A percentile compares a stretch with the other conserved stretches of the same genome.
Evolutionary conservation across 305 asterid genomes (phyloP).

Genomic region (Nicotiana rustica): DNA sequence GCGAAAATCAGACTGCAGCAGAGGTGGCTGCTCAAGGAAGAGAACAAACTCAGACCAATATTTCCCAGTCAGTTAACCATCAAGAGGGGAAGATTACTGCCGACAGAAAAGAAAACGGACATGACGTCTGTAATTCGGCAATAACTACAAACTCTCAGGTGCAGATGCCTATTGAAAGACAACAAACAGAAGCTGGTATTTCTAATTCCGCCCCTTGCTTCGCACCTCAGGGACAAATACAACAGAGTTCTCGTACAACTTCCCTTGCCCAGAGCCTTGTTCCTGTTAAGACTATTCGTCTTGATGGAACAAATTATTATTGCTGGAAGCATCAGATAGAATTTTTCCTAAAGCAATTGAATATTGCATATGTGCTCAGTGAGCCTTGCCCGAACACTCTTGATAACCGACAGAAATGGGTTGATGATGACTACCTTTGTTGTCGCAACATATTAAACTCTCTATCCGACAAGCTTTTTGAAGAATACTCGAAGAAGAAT

Average conservation of each 20-base stretch:
- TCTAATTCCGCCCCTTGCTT: slow-evolving; percentile 38
- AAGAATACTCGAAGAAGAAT: slow-evolving; percentile 54
- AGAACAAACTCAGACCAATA: slow-evolving; percentile 39
- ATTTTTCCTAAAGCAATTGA: slow-evolving; percentile 59
- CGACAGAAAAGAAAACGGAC: slow-evolving; percentile 31
- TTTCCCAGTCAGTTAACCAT: slow-evolving; percentile 34
- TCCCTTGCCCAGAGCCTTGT: slow-evolving; percentile 40
- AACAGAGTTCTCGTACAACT: slow-evolving; percentile 25
- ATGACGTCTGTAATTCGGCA: slow-evolving; percentile 18
- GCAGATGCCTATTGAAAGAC: slow-evolving; percentile 36
- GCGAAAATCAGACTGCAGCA: slow-evolving; percentile 44
- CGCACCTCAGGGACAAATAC: slow-evolving; percentile 43
- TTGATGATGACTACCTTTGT: slow-evolving; percentile 67
- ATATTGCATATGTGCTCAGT: slow-evolving; percentile 65
- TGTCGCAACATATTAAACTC: slow-evolving; percentile 66
- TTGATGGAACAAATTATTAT: slow-evolving; percentile 66
- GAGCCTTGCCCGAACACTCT: slow-evolving; percentile 58
- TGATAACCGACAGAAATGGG: slow-evolving; percentile 55
- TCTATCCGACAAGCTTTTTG: slow-evolving; percentile 62
- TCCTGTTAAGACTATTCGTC: slow-evolving; percentile 64
- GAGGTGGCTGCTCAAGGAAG: slow-evolving; percentile 32
- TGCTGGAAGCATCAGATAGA: slow-evolving; percentile 75
- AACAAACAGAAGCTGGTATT: slow-evolving; percentile 35
- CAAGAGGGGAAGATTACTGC: slow-evolving; percentile 20
- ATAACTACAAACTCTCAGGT: slow-evolving; percentile 38